Evolutionary conservation across 129 eudicot genomes (phyloP).

Genomic region (Saposhnikovia divaricata): DNA sequence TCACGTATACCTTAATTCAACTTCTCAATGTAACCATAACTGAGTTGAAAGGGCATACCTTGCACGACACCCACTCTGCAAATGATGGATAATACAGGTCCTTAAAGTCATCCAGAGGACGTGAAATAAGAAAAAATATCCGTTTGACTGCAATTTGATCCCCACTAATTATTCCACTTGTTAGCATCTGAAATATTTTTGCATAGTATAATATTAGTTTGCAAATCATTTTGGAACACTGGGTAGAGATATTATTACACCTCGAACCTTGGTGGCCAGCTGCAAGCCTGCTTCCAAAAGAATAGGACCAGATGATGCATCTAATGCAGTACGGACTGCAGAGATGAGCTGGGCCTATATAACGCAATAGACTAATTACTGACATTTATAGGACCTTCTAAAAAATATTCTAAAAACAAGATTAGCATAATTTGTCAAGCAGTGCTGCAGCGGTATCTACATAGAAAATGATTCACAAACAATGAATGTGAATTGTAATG

Average conservation of each 20-base stretch:
- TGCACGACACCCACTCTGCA: constrained; percentile 99
- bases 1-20: background rate
- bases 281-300: constrained; percentile 93
- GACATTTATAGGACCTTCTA: background rate
- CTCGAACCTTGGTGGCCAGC: constrained; percentile 82
- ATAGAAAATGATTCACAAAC: background rate
- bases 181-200: constrained; percentile 61
- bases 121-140: constrained; percentile 83
- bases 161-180: constrained; percentile 81
- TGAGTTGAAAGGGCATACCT: constrained; percentile 35
- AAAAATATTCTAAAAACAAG: background rate
- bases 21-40: background rate
- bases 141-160: constrained; percentile 87
- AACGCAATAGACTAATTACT: constrained; percentile 3
- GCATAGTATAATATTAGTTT: constrained; percentile 16
- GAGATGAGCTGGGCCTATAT: constrained; percentile 89
- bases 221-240: constrained; percentile 1
- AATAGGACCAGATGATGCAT: constrained; percentile 71
- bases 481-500: background rate
- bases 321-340: constrained; percentile 90
- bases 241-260: constrained; percentile 5
- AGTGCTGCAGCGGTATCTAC: background rate
- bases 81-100: constrained; percentile 91
- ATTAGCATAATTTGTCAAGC: background rate
- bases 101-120: constrained; percentile 83